Base-by-base conservation (phyloP, 2,329 filamentous ascomycete species). In the Aspergillus candidus region DNA sequence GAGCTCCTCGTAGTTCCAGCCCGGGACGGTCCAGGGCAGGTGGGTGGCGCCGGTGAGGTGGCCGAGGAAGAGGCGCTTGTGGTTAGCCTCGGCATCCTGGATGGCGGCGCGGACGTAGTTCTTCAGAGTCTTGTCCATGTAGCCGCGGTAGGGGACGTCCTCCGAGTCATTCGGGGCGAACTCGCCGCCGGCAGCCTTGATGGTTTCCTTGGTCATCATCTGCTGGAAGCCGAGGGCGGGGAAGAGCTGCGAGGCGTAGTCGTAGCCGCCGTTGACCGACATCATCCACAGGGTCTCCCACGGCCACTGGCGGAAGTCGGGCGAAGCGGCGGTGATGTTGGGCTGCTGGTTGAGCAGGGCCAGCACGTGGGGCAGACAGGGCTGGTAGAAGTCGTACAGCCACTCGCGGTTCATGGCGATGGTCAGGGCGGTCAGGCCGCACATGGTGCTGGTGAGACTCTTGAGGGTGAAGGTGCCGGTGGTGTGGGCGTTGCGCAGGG, bases 371-470 rank as follows among this genome's bases (percentile, higher is more conserved):
- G 70, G 66, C 29, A 73, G 42, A 38, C 70, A 72, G 2, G 70
- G 70, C 32, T 72, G 66, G 44, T 72, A 72, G 30, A 71, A 55
- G 40, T 70, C 62, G 29, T 70, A 59, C 4, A 55, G 48, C 35
- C 61, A 63, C 38, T 72, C 70, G n/a, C 61, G 56, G 17, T 72
- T 71, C 41, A 70, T 69, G 32, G 72, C 68, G 3, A 59, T 66
- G 4, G 69, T 57, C 4, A 72, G 50, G 0, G 70, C 70, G 0
- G 57, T 53, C 4, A 70, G 43, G 22, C 70, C 70, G 37, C 70
- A 72, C 7, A 70, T 46, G 14, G 66, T 67, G 2, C 59, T 69
- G 1, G 60, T 55, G n/a, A 72, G 45, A 48, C 68, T 71, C 52
- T 72, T 72, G 15, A 71, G 55, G 0, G 70, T 72, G 33, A 70